phyloP scores from a whole-genome alignment of 495 filamentous ascomycete species.

The Mytilinidion resinicola region DNA sequence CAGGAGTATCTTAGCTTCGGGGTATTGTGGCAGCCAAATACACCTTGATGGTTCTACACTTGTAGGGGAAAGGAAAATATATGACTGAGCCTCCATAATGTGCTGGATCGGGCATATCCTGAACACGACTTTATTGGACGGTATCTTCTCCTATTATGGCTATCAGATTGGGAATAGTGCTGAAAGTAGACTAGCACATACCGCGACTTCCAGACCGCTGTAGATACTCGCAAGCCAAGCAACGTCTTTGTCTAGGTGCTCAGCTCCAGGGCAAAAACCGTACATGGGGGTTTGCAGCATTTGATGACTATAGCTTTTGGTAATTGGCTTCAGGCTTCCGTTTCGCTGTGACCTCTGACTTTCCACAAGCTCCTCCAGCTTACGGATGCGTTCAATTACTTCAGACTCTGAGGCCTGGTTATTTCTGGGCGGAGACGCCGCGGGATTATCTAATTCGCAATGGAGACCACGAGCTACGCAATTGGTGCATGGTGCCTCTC shows the following conservation, averaged over 20 bases:
- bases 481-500: slow-evolving; percentile 31
- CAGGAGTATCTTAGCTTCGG: slow-evolving; percentile 39
- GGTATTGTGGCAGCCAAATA: slow-evolving; percentile 38
- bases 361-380: slow-evolving; percentile 13
- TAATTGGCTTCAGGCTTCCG: neutral
- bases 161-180: neutral
- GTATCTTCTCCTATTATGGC: slow-evolving; percentile 3
- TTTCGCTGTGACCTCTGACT: neutral
- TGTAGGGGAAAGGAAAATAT: neutral
- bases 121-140: slow-evolving; percentile 18
- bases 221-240: slow-evolving; percentile 19
- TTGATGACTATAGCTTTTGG: neutral
- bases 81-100: slow-evolving; percentile 5
- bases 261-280: neutral
- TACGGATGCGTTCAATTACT: slow-evolving; percentile 9
- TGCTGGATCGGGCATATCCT: slow-evolving; percentile 13
- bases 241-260: slow-evolving; percentile 11
- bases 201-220: neutral
- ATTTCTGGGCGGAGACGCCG: neutral
- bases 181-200: neutral
- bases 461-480: slow-evolving; percentile 27
- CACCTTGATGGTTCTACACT: slow-evolving; percentile 18
- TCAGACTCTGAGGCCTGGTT: neutral
- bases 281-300: neutral
- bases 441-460: slow-evolving; percentile 20